Evolutionary conservation across 23 red algal genomes (phyloP), one percentile per base, ranked within the genome.

Genomic region (Gracilariopsis chorda): DNA sequence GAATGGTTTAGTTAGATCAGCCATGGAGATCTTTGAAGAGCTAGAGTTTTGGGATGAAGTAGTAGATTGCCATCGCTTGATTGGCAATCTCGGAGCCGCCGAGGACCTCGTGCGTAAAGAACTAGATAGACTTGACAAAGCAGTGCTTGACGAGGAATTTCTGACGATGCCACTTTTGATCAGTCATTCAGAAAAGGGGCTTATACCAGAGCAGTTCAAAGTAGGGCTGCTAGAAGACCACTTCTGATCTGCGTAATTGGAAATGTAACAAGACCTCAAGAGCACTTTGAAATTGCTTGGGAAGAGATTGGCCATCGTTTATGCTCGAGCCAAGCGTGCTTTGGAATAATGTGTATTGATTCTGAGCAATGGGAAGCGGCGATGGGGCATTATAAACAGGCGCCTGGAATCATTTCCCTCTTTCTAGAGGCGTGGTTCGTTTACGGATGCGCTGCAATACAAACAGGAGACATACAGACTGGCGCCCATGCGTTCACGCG

Each of bases 1-100:
- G 25, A 76, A 94, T 36, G 95, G 95, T 27, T 51, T 98, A 48
- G 95, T 98, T 2, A 95, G 92, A 33, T 88, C 86, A 3, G 91
- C 95, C 8, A 90, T 95, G 77, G 92, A 86, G 24, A 94, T 98
- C 20, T 95, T 95, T 75, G 69, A 94, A 70, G 40, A 58, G 53
- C 48, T 95, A 16, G 86, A 95, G 33, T 77, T 85, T 34, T 95
- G 92, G 87, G 95, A 98, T 47, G 91, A 98, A 48, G 47, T 94
- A 12, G 78, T 98, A 19, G 95, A 98, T 51, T 98, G 95, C 73
- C 88, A 94, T 71, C 82, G 92, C 20, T 77, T 98, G 11, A 92
- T 94, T 40, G 95, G 95, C 23, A 85, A 98, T 57, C 2, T 85
- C 30, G 64, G 76, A 3, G 35, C 39, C 70, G 95, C 95, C 3